These are phyloP conservation scores for Gossypium stocksii DNA, from an alignment of 345 rosid genomes.

Conservation along the genomic window DNA sequence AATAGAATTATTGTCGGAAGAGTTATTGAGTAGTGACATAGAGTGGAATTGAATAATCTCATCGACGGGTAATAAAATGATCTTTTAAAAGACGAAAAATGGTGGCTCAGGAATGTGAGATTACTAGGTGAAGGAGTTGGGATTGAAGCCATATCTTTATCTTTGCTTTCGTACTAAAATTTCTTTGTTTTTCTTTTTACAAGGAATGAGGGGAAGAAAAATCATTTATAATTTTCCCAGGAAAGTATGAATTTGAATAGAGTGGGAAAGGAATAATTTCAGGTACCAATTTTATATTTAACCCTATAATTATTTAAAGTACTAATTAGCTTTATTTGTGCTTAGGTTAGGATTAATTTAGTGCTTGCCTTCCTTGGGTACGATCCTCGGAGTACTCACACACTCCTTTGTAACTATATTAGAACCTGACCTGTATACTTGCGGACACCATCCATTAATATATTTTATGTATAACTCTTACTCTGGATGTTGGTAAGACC, in stretches of 20 bases:
- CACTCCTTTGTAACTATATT: too few relatives aligned
- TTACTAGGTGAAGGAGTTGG: constrained; percentile 42
- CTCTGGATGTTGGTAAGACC: too few relatives aligned
- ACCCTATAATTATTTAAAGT: too few relatives aligned
- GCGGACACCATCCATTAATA: too few relatives aligned
- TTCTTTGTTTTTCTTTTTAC: not conserved
- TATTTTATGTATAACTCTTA: too few relatives aligned
- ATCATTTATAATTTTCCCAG: not conserved
- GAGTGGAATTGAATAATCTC: constrained; percentile 31
- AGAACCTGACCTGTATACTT: too few relatives aligned
- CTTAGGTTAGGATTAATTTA: too few relatives aligned
- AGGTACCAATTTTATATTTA: too few relatives aligned
- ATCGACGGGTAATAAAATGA: constrained; percentile 29
- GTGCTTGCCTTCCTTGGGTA: too few relatives aligned
- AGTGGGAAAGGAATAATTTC: too few relatives aligned
- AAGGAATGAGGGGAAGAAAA: not conserved
- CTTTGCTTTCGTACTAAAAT: not conserved
- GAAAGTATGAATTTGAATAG: not conserved
- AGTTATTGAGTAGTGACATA: constrained; percentile 43
- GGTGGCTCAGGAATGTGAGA: constrained; percentile 31
- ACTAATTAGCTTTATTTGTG: too few relatives aligned
- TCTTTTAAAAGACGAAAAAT: constrained; percentile 28
- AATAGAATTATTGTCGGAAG: constrained; percentile 23
- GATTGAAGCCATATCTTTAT: constrained; percentile 47
- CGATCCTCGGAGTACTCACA: too few relatives aligned